Evolutionary conservation across 192 early-diverging fungal genomes (phyloP), one percentile per base, ranked within the genome.

Genomic region (Chytriomyces sp.): DNA sequence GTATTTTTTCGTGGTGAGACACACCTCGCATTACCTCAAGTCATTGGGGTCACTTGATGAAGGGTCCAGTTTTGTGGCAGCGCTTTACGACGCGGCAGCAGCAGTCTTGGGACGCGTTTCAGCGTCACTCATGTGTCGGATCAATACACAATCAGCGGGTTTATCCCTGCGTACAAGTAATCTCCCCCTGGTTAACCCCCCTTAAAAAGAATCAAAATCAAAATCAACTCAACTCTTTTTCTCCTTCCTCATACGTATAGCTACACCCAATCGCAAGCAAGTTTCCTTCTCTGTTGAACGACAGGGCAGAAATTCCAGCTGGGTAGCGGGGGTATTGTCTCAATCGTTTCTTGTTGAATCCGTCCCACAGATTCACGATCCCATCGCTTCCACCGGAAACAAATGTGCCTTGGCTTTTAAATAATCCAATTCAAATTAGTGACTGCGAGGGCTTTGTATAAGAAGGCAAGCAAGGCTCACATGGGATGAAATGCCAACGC

Each of bases 171-270:
- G n/a, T 7, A 43, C 11, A 13, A n/a, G 73, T 57, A 24, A 68
- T 67, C 0, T 16, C 50, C n/a, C n/a, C n/a, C n/a, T n/a, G 18
- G 5, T 23, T 7, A 46, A 72, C 35, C 35, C 35, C 28, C 2
- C 2, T 35, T 69, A 68, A 23, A 23, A 67, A 57, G n/a, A 18
- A 53, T n/a, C n/a, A 67, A 76, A 7, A 61, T n/a, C 16, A 79
- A 16, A 18, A 76, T 26, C 43, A 10, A 43, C 50, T 49, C 26
- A 43, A 88, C 88, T 93, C 92, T 77, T 93, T 94, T 69, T 96
- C 94, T 50, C 95, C 96, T 74, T 97, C 94, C 62, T 99, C 97
- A 81, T 90, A 99, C 2, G 95, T 95, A 84, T 99, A 99, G 20
- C 92, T 94, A 23, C 91, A 89, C 0, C 96, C 96, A 48, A 98